These are phyloP conservation scores for Pascua sp. DNA, from an alignment of 1,284 basidiomycete genomes.

Conservation along the genomic window DNA sequence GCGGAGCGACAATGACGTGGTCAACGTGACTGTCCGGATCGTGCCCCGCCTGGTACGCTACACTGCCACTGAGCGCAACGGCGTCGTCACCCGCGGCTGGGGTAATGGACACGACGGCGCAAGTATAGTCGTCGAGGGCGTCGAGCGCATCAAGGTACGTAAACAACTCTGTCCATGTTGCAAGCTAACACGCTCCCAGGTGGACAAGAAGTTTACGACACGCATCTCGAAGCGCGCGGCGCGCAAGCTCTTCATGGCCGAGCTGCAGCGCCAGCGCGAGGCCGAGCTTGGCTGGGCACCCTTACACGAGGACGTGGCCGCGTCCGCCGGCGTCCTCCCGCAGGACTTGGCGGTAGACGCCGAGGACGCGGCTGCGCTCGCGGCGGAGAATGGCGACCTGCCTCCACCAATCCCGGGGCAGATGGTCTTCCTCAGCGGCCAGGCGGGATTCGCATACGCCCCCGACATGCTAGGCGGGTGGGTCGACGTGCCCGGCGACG, in stretches of 20 bases:
- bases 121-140: constrained; percentile 54
- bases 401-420: constrained; percentile 1
- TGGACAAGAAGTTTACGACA: constrained; percentile 19
- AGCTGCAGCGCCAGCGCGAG: constrained; percentile 5
- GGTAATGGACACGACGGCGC: constrained; percentile 59
- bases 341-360: constrained; percentile 17
- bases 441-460: constrained; percentile 19
- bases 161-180: too few species aligned
- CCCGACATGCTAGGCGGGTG: constrained; percentile 21
- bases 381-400: background rate
- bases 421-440: constrained; percentile 4
- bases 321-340: constrained; percentile 8
- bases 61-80: constrained; percentile 53
- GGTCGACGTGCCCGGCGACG: constrained; percentile 10
- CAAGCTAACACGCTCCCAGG: constrained; percentile 7
- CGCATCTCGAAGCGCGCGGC: constrained; percentile 14
- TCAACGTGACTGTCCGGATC: constrained; percentile 53
- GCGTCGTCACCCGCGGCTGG: constrained; percentile 54
- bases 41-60: constrained; percentile 55
- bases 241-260: constrained; percentile 25
- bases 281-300: constrained; percentile 6
- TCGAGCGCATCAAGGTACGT: constrained; percentile 51
- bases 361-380: background rate
- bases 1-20: constrained; percentile 31
- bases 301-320: constrained; percentile 1